A percentile compares a stretch with the other conserved stretches of the same genome.
These are phyloP conservation scores for Plasmodium berghei DNA, from an alignment of 169 alveolate species.

Conservation along the genomic window DNA sequence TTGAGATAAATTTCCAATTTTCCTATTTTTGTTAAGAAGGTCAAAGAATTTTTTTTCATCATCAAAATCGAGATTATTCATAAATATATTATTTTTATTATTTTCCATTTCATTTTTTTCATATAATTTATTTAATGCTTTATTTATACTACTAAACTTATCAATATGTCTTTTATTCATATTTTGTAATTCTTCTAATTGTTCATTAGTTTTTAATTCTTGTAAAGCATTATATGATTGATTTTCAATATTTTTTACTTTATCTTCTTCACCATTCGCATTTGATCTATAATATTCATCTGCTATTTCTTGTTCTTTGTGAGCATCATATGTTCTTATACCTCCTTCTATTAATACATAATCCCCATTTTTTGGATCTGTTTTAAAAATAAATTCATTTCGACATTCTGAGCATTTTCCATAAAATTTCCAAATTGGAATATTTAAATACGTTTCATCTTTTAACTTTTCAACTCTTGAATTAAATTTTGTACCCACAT, in stretches of 20 bases:
- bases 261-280: slow-evolving; percentile 42
- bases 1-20: background rate
- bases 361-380: slow-evolving; percentile 93
- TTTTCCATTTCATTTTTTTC: slow-evolving; percentile 50
- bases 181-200: slow-evolving; percentile 71
- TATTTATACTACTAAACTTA: slow-evolving; percentile 69
- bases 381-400: slow-evolving; percentile 95
- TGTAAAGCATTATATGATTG: slow-evolving; percentile 66
- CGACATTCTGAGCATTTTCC: slow-evolving; percentile 98
- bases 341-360: slow-evolving; percentile 94
- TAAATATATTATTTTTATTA: slow-evolving; percentile 37
- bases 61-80: slow-evolving; percentile 50
- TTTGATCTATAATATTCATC: slow-evolving; percentile 62
- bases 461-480: slow-evolving; percentile 92
- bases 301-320: slow-evolving; percentile 83
- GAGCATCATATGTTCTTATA: slow-evolving; percentile 88
- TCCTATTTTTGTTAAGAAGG: slow-evolving; percentile 54
- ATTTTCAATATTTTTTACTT: slow-evolving; percentile 62
- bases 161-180: slow-evolving; percentile 65
- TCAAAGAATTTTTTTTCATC: slow-evolving; percentile 62
- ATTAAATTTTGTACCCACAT: slow-evolving; percentile 99
- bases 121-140: slow-evolving; percentile 52
- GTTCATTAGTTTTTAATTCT: slow-evolving; percentile 72
- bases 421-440: slow-evolving; percentile 96
- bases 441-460: slow-evolving; percentile 97